A percentile compares a stretch with the other conserved stretches of the same genome.
These are phyloP conservation scores for Monoraphidium neglectum DNA, from an alignment of 139 green algal genomes.

Conservation along the genomic window DNA sequence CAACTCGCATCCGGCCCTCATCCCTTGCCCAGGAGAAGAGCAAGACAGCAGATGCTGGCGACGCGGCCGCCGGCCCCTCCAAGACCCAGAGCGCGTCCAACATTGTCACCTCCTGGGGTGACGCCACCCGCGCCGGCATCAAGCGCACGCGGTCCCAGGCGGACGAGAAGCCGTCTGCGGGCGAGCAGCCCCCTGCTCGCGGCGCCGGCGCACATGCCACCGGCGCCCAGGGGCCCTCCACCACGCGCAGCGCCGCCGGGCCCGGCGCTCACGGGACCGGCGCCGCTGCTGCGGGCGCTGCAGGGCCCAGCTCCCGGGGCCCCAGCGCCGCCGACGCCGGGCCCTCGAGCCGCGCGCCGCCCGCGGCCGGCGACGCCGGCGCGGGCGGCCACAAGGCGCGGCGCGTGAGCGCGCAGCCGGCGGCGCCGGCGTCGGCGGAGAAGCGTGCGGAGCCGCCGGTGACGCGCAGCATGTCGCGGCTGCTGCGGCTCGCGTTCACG, in stretches of 20 bases:
- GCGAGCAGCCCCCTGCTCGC: too few relatives aligned
- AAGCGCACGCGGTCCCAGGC: too few relatives aligned
- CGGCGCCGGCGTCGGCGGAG: too few relatives aligned
- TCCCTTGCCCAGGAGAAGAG: too few relatives aligned
- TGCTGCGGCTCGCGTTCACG: slow-evolving; percentile 1
- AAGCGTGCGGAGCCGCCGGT: slow-evolving; percentile 31
- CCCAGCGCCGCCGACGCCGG: not conserved
- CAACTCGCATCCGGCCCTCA: too few relatives aligned
- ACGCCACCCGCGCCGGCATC: too few relatives aligned
- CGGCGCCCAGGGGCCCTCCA: not conserved
- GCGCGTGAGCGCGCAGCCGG: slow-evolving; percentile 7
- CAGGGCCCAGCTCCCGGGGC: not conserved
- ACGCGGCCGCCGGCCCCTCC: too few relatives aligned
- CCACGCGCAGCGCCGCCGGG: not conserved
- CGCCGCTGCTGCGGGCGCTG: not conserved
- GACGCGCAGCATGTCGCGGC: slow-evolving; percentile 29
- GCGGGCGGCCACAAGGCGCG: not conserved
- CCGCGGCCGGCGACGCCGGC: not conserved
- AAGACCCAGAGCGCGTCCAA: too few relatives aligned
- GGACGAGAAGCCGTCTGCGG: too few relatives aligned
- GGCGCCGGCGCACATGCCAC: not conserved
- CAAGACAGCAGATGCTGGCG: too few relatives aligned
- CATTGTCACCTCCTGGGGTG: too few relatives aligned
- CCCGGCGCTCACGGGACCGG: not conserved
- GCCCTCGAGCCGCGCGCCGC: too few relatives aligned